Evolutionary conservation across 345 rosid species (phyloP), one percentile per base, ranked within the genome.

Genomic region (Dipteronia dyeriana): DNA sequence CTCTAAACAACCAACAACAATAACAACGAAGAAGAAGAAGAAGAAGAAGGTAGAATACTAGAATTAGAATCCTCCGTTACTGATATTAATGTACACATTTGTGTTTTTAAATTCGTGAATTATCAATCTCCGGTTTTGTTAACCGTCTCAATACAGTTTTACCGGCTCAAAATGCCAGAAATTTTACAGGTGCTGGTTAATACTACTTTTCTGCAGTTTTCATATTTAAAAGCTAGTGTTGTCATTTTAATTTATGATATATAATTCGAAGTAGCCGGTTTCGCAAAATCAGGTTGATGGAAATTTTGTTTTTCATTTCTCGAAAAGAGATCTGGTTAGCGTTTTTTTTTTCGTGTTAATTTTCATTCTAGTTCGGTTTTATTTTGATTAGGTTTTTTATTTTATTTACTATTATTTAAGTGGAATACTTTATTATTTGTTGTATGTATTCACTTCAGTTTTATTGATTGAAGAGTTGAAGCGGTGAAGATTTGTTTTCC

Each of bases 11-110:
- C 73, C 45, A 17, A 51, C 39, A 41, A 60, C n/a, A 19, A 22
- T 12, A 43, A 12, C 11, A 8, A 31, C 9, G 8, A 41, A 41
- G 49, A 34, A 7, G 69, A 39, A 49, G 63, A 13, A 68, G 65
- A 68, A 47, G 80, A 74, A 31, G 71, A 8, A 75, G 84, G 75
- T n/a, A n/a, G n/a, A n/a, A n/a, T n/a, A n/a, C n/a, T 80, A 56
- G 76, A 54, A 75, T 19, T 49, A 5, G 75, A 72, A 72, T 45
- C 57, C 57, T 14, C 57, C 17, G 16, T 16, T 19, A 53, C 57
- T 16, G 19, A 16, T 53, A 53, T 53, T 1, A 0, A 59, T 20
- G 20, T 59, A 19, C 3, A 59, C 26, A 59, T 5, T 2, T 59
- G 7, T 59, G n/a, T 59, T n/a, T 59, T n/a, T 59, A 2, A 45